Conservation (phyloP, 495 filamentous ascomycete species). For the Aspergillus kassunensis region DNA sequence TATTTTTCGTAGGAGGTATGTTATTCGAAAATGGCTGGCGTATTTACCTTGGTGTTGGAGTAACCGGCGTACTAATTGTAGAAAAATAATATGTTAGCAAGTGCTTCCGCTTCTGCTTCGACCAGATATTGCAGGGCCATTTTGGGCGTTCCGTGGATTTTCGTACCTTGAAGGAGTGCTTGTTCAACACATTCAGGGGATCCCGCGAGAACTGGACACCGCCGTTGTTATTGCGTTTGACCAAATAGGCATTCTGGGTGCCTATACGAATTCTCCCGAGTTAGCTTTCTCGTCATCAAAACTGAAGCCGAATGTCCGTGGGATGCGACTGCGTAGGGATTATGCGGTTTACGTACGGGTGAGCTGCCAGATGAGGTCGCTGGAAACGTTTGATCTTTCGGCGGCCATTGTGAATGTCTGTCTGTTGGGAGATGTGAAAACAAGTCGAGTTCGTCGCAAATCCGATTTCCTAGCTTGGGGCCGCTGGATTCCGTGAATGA, state of each 20-base stretch:
- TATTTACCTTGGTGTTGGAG: slow-evolving; percentile 84
- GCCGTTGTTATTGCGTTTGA: slow-evolving; percentile 75
- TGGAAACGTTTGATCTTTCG: slow-evolving; percentile 62
- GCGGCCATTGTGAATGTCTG: slow-evolving; percentile 39
- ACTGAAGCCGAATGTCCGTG: neutral
- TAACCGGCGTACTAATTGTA: slow-evolving; percentile 73
- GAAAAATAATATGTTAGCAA: slow-evolving; percentile 6
- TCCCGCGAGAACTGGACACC: slow-evolving; percentile 88
- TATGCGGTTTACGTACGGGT: slow-evolving; percentile 61
- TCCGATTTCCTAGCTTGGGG: slow-evolving; percentile 15
- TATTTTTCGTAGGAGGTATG: slow-evolving; percentile 2
- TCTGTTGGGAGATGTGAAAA: slow-evolving; percentile 21
- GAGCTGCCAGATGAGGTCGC: slow-evolving; percentile 88
- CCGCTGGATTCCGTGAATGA: slow-evolving; percentile 14
- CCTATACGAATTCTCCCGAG: slow-evolving; percentile 46
- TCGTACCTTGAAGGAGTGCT: slow-evolving; percentile 83
- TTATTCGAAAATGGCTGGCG: slow-evolving; percentile 12
- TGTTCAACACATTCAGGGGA: slow-evolving; percentile 84
- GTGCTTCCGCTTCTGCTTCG: slow-evolving; percentile 17
- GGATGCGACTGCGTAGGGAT: neutral
- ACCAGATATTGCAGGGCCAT: neutral
- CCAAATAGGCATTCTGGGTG: slow-evolving; percentile 75
- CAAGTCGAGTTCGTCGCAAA: slow-evolving; percentile 26
- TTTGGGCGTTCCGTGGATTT: neutral
- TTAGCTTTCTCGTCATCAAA: slow-evolving; percentile 16